Conservation (phyloP, 495 filamentous ascomycete genomes). For the Neurospora sp. region DNA sequence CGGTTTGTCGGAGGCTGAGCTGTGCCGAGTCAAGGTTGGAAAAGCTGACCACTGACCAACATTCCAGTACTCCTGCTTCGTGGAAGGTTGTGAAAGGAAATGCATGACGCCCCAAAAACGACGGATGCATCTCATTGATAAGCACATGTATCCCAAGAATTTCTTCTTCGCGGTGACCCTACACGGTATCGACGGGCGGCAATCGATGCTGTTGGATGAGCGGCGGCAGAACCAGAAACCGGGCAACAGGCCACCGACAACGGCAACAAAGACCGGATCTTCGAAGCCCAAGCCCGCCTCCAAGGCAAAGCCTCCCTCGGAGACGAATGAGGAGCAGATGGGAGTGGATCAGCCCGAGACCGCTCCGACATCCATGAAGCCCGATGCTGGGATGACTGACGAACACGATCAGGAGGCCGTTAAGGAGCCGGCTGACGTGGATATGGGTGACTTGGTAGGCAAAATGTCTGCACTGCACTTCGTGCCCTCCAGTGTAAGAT, state of each 20-base stretch:
- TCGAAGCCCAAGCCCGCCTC: slow-evolving; percentile 12
- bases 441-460: slow-evolving; percentile 61
- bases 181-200: slow-evolving; percentile 76
- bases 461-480: slow-evolving; percentile 81
- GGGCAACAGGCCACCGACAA: slow-evolving; percentile 27
- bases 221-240: slow-evolving; percentile 13
- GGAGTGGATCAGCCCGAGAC: not conserved
- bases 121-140: slow-evolving; percentile 79
- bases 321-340: not conserved
- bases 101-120: slow-evolving; percentile 79
- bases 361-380: not conserved
- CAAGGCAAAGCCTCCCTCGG: slow-evolving; percentile 7
- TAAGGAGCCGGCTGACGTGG: slow-evolving; percentile 35
- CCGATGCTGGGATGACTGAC: slow-evolving; percentile 4
- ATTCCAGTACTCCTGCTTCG: slow-evolving; percentile 72
- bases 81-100: slow-evolving; percentile 77
- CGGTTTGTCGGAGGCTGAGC: not conserved
- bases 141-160: slow-evolving; percentile 85
- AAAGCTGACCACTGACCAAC: slow-evolving; percentile 1
- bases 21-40: not conserved
- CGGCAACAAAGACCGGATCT: slow-evolving; percentile 3
- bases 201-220: slow-evolving; percentile 57
- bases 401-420: not conserved
- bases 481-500: slow-evolving; percentile 66
- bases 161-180: slow-evolving; percentile 88